Conservation (phyloP, 2,329 filamentous ascomycete genomes). For the Epichloe elymi region DNA sequence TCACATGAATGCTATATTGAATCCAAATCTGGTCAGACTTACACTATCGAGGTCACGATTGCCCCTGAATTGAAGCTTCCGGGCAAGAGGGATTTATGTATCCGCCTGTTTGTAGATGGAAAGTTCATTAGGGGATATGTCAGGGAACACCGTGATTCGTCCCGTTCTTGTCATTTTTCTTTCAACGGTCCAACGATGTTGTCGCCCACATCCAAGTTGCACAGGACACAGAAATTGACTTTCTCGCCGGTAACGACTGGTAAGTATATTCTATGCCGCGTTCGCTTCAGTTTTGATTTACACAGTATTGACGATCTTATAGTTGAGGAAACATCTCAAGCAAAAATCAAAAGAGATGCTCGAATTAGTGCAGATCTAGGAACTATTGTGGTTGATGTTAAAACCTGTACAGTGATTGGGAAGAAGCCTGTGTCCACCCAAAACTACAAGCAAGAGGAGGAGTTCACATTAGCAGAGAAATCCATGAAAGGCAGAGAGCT, state of each 20-base stretch:
- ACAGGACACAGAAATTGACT: neutral
- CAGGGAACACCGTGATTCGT: neutral
- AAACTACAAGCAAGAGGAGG: neutral
- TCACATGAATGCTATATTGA: slow-evolving; percentile 13
- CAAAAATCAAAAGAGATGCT: neutral
- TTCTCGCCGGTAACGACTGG: neutral
- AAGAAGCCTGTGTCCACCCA: accelerated
- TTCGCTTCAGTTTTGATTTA: neutral
- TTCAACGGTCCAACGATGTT: neutral
- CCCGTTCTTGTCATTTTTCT: neutral
- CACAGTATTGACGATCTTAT: neutral
- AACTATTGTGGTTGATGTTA: slow-evolving; percentile 5
- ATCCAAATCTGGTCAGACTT: slow-evolving; percentile 9
- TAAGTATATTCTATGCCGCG: neutral
- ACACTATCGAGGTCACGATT: slow-evolving; percentile 6
- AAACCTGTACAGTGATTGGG: accelerated
- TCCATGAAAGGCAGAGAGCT: slow-evolving; percentile 15
- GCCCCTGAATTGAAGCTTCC: neutral
- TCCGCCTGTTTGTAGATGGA: slow-evolving; percentile 8
- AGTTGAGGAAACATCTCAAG: slow-evolving; percentile 6
- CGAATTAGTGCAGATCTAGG: slow-evolving; percentile 8
- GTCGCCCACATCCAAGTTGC: neutral
- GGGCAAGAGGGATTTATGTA: accelerated
- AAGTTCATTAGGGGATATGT: accelerated
- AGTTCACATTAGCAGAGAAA: slow-evolving; percentile 10